These are phyloP conservation scores for Capronia americana DNA, from an alignment of 2,329 filamentous ascomycete species.

Conservation along the genomic window DNA sequence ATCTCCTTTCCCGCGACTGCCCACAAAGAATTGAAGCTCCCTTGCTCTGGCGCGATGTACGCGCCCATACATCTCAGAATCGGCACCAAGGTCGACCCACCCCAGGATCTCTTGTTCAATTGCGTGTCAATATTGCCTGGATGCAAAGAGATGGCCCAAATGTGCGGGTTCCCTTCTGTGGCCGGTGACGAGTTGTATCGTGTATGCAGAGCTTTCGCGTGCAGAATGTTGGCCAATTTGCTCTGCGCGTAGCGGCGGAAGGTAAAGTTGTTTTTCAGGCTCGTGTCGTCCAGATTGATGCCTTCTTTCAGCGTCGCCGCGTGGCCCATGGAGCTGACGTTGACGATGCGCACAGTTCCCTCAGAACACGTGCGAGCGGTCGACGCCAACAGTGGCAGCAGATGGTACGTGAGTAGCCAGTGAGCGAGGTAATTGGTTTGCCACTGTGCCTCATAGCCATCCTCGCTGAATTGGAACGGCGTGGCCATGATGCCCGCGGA, in stretches of 20 bases:
- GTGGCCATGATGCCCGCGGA: slow-evolving; percentile 52
- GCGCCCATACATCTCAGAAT: slow-evolving; percentile 23
- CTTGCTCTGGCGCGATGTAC: slow-evolving; percentile 42
- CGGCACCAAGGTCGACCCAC: slow-evolving; percentile 8
- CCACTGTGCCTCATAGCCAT: slow-evolving; percentile 50
- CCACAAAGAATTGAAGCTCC: slow-evolving; percentile 48
- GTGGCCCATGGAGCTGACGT: slow-evolving; percentile 43
- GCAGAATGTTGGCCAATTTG: slow-evolving; percentile 57
- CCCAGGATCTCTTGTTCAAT: slow-evolving; percentile 39
- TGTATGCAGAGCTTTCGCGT: slow-evolving; percentile 20
- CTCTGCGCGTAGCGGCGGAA: slow-evolving; percentile 53
- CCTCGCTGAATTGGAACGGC: slow-evolving; percentile 37
- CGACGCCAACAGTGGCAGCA: slow-evolving; percentile 46
- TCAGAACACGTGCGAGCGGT: slow-evolving; percentile 38
- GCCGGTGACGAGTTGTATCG: slow-evolving; percentile 43
- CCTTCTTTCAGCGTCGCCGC: slow-evolving; percentile 44
- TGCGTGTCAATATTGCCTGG: slow-evolving; percentile 52
- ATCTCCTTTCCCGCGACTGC: slow-evolving; percentile 40
- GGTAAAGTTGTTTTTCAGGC: slow-evolving; percentile 42
- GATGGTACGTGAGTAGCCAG: slow-evolving; percentile 51
- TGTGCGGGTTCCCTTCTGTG: slow-evolving; percentile 21
- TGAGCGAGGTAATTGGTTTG: slow-evolving; percentile 49
- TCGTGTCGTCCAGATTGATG: slow-evolving; percentile 45
- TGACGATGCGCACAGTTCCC: slow-evolving; percentile 40
- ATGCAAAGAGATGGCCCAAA: slow-evolving; percentile 49